Conservation (phyloP, 495 filamentous ascomycete genomes). For the Alectoria sarmentosa region DNA sequence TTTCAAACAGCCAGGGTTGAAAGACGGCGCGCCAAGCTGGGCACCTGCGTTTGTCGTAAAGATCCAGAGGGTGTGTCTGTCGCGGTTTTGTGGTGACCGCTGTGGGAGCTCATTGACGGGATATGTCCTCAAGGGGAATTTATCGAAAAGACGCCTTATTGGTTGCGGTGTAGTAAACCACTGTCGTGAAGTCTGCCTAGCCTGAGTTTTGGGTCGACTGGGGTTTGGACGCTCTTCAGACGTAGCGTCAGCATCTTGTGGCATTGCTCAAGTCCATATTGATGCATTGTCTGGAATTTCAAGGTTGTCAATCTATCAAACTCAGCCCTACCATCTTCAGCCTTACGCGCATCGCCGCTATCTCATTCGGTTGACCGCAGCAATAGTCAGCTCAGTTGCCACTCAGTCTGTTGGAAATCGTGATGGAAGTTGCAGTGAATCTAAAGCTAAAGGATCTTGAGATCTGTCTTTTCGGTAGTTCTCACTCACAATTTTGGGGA, state of each 20-base stretch:
- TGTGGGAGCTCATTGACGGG: conserved; percentile 70
- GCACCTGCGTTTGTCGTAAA: conserved; percentile 66
- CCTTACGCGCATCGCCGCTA: background rate
- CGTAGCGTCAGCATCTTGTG: conserved; percentile 21
- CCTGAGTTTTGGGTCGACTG: background rate
- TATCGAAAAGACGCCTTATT: conserved; percentile 75
- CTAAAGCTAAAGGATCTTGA: too few species aligned
- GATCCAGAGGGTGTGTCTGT: conserved; percentile 63
- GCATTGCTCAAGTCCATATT: conserved; percentile 24
- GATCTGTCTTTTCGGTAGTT: background rate
- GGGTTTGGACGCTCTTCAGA: conserved; percentile 12
- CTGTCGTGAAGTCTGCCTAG: conserved; percentile 17
- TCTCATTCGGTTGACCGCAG: too few species aligned
- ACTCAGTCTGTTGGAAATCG: too few species aligned
- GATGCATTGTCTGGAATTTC: background rate
- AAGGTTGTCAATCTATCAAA: background rate
- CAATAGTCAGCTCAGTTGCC: too few species aligned
- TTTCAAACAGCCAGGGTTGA: conserved; percentile 90
- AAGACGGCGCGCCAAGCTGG: conserved; percentile 58
- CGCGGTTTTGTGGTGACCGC: conserved; percentile 42
- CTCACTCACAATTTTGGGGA: background rate
- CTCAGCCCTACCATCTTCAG: background rate
- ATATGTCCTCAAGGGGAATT: conserved; percentile 71
- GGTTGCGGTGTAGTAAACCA: conserved; percentile 65
- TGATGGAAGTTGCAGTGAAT: background rate